Base-by-base conservation (phyloP, 2,329 filamentous ascomycete species). In the Scedosporium dehoogii region DNA sequence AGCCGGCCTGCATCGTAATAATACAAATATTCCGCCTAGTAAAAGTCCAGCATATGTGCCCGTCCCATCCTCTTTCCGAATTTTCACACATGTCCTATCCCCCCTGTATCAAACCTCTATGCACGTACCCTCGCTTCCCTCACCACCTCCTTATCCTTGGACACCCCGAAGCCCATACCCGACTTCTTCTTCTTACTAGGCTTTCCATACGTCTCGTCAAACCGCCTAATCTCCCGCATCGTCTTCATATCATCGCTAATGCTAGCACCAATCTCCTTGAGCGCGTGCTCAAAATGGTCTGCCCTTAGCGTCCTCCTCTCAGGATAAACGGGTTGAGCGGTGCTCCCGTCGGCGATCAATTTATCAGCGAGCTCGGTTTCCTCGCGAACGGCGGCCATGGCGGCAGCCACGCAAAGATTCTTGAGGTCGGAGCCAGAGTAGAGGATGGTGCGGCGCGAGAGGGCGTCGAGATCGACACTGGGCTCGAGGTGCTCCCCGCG, bases 221-320 rank as follows among this genome's bases (percentile, higher is more conserved):
- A 99, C 75, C 96, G 96, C 68, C 91, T 84, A 69, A 99, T 96
- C 12, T 90, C 90, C 66, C 85, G 85, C 65, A 99, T 78, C 38
- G 86, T 91, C 58, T 85, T 81, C 93, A 97, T 97, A 70, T 99
- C 92, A 73, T 97, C 93, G 68, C 86, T 92, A 67, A 97, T 92
- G 69, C 90, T 96, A 0, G 94, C 92, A 62, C 88, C 90, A 67
- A 99, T 96, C 74, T 97, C 92, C 69, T 85, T 83, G 69, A 96
- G 80, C 2, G 91, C 94, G 67, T 85, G 88, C 16, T 92, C 89
- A 70, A 99, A 97, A 75, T 99, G 94, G 2, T 79, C 73, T 23
- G 76, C 74, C 3, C 77, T 79, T 33, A 99, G 79, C 3, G 66
- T 71, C 29, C 75, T 70, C 60, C 72, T 71, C 66, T 85, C 82